Evolutionary conservation across 768 basidiomycete genomes (phyloP).

Genomic region (Hericium alpestre): DNA sequence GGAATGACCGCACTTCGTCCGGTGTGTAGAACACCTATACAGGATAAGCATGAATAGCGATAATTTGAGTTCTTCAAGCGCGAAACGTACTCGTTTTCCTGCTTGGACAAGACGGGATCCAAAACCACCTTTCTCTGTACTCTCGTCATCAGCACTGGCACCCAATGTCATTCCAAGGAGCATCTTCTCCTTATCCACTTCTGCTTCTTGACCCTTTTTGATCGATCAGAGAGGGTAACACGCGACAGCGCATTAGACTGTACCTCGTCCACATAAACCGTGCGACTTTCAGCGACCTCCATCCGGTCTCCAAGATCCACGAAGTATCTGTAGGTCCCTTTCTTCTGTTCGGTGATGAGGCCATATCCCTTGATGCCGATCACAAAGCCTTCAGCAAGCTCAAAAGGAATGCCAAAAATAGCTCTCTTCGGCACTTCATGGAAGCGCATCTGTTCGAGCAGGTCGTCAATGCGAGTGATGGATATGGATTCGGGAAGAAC

Average conservation of each 20-base stretch:
- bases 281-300: slow-evolving; percentile 64
- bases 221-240: not conserved
- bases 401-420: slow-evolving; percentile 71
- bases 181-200: slow-evolving; percentile 25
- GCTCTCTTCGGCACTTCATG: slow-evolving; percentile 78
- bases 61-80: slow-evolving; percentile 7
- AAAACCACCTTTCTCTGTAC: slow-evolving; percentile 25
- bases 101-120: slow-evolving; percentile 29
- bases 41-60: slow-evolving; percentile 2
- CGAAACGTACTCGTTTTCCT: slow-evolving; percentile 37
- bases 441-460: slow-evolving; percentile 71
- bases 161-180: slow-evolving; percentile 34
- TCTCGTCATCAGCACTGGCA: slow-evolving; percentile 23
- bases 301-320: slow-evolving; percentile 65
- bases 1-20: slow-evolving; percentile 75
- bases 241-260: slow-evolving; percentile 2
- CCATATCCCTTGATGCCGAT: slow-evolving; percentile 89
- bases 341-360: slow-evolving; percentile 80
- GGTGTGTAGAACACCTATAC: slow-evolving; percentile 70
- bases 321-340: slow-evolving; percentile 74
- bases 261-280: slow-evolving; percentile 72
- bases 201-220: slow-evolving; percentile 24
- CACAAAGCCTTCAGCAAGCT: slow-evolving; percentile 60
- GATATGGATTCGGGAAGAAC: slow-evolving; percentile 62
- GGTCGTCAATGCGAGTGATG: slow-evolving; percentile 66